Conservation (phyloP, 306 rosid species). For the Casuarina glauca region DNA sequence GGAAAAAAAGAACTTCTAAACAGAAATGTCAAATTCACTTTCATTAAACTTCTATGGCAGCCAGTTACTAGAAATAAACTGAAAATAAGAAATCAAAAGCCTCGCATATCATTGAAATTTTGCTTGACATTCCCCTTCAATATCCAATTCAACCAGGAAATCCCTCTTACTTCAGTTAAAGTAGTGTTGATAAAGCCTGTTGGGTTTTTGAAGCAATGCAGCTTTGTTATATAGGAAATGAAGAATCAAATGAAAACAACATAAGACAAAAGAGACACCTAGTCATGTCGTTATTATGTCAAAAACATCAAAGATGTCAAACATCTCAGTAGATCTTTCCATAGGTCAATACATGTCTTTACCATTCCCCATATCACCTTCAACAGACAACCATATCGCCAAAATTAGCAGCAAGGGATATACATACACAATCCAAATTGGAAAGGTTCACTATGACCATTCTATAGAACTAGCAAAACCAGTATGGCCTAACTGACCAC, state of each 20-base stretch:
- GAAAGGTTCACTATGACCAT: background rate
- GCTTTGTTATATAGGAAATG: background rate
- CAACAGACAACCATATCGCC: background rate
- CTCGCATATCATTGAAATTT: background rate
- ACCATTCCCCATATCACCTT: background rate
- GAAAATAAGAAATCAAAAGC: background rate
- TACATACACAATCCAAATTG: background rate
- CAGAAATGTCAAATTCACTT: background rate
- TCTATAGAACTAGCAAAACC: slow-evolving; percentile 69
- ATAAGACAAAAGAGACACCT: background rate
- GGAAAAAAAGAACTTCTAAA: background rate
- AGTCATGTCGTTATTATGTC: background rate
- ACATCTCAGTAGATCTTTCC: background rate
- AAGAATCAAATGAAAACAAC: background rate
- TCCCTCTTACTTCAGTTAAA: background rate
- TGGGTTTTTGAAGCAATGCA: background rate
- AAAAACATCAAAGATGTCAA: background rate
- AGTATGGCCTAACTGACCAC: slow-evolving; percentile 81
- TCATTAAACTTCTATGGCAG: background rate
- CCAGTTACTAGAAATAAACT: background rate
- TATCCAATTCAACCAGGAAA: slow-evolving; percentile 6
- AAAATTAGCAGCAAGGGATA: background rate
- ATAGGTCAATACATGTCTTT: background rate
- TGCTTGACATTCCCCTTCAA: background rate
- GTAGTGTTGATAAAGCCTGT: background rate